These are phyloP conservation scores for Colletotrichum liaoningense DNA, from an alignment of 2,329 filamentous ascomycete species.

Conservation along the genomic window DNA sequence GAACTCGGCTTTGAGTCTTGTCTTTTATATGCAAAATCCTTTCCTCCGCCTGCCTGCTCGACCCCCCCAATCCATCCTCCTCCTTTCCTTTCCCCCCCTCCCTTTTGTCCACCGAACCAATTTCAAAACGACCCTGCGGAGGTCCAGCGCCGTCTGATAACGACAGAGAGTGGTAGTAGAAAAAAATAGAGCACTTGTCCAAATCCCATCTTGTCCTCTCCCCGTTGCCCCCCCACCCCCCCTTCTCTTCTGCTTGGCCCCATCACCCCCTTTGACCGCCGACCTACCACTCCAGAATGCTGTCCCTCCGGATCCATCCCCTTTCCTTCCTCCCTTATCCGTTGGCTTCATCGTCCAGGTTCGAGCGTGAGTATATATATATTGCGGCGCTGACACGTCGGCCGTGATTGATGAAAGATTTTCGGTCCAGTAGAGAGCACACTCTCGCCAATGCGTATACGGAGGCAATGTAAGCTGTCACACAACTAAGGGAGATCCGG, in stretches of 20 bases:
- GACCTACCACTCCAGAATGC: background rate
- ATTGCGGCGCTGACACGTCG: background rate
- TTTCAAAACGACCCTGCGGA: background rate
- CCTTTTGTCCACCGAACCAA: background rate
- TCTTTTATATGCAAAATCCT: conserved; percentile 14
- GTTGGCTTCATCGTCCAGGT: background rate
- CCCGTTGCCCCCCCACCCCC: too few species aligned
- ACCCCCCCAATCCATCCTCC: too few species aligned
- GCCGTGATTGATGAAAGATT: background rate
- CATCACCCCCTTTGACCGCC: too few species aligned
- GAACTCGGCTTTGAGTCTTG: conserved; percentile 1
- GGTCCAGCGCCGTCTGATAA: background rate
- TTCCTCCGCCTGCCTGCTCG: too few species aligned
- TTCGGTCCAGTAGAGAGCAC: background rate
- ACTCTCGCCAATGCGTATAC: background rate
- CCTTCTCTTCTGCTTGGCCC: too few species aligned
- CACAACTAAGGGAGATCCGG: background rate
- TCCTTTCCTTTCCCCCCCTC: background rate
- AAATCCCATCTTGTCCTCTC: background rate
- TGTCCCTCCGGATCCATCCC: background rate
- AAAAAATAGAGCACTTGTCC: background rate
- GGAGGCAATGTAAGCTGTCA: background rate
- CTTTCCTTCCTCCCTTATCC: background rate
- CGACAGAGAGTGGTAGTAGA: background rate
- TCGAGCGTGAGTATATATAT: background rate